phyloP scores from a whole-genome alignment of 129 eudicot genomes.

The Heracleum sosnowskyi region DNA sequence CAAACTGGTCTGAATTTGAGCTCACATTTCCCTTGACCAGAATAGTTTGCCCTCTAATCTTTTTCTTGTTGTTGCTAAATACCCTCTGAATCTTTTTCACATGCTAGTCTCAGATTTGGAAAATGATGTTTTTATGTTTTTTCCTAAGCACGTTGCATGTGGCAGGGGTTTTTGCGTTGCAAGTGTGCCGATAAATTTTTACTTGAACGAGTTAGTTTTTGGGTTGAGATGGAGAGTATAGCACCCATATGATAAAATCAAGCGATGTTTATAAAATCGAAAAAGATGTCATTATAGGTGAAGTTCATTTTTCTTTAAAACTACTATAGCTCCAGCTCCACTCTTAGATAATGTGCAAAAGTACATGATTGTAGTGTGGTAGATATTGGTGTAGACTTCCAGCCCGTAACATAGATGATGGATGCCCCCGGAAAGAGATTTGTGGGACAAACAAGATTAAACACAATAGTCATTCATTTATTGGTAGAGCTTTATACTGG shows the following conservation, averaged over 20 bases:
- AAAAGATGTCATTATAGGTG: no score
- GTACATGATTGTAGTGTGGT: slow-evolving; percentile 7
- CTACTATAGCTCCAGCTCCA: not conserved
- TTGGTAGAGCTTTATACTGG: not conserved
- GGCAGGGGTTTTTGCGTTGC: not conserved
- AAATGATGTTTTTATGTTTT: no score
- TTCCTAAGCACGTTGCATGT: not conserved
- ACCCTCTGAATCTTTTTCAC: not conserved
- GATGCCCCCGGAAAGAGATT: not conserved
- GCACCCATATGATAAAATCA: not conserved
- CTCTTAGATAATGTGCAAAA: not conserved
- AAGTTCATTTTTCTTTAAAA: no score
- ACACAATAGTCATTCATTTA: not conserved
- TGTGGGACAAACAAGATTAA: not conserved
- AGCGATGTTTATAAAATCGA: not conserved
- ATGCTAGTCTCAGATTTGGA: no score
- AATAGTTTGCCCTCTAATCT: not conserved
- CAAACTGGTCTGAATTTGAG: not conserved
- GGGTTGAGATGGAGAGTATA: not conserved
- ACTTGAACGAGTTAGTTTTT: not conserved
- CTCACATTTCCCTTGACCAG: not conserved
- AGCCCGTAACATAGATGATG: not conserved
- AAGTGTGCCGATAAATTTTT: no score
- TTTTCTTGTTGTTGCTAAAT: no score
- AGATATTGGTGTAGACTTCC: not conserved